phyloP scores from a whole-genome alignment of 345 rosid species.

The Clarkia xantiana region DNA sequence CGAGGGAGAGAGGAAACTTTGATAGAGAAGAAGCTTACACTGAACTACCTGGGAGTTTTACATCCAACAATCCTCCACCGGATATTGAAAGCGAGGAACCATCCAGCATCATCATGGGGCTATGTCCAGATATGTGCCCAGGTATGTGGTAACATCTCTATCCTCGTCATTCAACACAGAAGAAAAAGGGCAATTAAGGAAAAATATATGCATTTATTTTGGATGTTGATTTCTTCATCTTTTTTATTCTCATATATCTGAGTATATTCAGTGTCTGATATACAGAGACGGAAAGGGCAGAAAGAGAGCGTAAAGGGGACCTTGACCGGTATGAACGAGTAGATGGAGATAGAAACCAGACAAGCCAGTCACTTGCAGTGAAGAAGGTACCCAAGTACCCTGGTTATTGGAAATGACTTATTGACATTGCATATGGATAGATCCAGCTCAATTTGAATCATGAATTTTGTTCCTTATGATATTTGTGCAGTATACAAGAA shows the following conservation, averaged over 20 bases:
- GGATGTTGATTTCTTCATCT: neutral
- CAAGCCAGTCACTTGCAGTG: conserved; percentile 68
- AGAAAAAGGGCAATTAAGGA: too few relatives aligned
- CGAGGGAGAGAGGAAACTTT: conserved; percentile 19
- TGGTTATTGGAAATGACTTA: too few relatives aligned
- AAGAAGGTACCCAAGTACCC: conserved; percentile 41
- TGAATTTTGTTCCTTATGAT: conserved; percentile 16
- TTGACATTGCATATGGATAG: too few relatives aligned
- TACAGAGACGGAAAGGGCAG: conserved; percentile 80
- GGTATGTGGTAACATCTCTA: conserved; percentile 31
- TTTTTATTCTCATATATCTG: neutral
- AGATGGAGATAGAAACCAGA: conserved; percentile 92
- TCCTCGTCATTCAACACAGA: neutral
- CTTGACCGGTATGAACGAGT: conserved; percentile 87
- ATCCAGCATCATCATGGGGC: conserved; percentile 45
- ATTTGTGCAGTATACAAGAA: conserved; percentile 62
- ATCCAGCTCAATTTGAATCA: neutral
- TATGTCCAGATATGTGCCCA: conserved; percentile 91
- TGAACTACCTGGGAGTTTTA: conserved; percentile 25
- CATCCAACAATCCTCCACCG: conserved; percentile 20
- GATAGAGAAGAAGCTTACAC: conserved; percentile 8
- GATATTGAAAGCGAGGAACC: conserved; percentile 41
- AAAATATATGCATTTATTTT: neutral
- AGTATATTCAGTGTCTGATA: neutral
- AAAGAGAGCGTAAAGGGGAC: conserved; percentile 96